These are phyloP conservation scores for Pseudocercospora ulei DNA, from an alignment of 2,329 filamentous ascomycete species.

Conservation along the genomic window DNA sequence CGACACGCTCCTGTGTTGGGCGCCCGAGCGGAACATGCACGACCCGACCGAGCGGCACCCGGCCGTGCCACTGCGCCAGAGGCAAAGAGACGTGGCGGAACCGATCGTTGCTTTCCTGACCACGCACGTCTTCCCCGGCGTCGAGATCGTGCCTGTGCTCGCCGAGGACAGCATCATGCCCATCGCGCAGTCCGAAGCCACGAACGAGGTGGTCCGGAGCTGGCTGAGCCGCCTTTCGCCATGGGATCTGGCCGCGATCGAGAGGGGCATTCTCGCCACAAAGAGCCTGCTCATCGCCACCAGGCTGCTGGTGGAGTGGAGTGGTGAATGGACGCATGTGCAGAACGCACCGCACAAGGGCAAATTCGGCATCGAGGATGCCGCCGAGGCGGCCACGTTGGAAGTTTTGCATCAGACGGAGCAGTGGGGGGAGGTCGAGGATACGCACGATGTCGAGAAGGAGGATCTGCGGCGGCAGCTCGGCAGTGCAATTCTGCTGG, in stretches of 20 bases:
- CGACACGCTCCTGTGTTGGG: conserved; percentile 89
- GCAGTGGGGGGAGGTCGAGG: conserved; percentile 93
- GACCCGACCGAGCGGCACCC: conserved; percentile 32
- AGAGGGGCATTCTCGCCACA: conserved; percentile 70
- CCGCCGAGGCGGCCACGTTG: conserved; percentile 63
- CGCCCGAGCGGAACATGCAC: conserved; percentile 47
- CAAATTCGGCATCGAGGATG: conserved; percentile 72
- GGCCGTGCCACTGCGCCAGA: conserved; percentile 49
- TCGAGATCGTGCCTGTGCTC: conserved; percentile 71
- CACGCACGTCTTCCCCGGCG: conserved; percentile 69
- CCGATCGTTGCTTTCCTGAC: conserved; percentile 64
- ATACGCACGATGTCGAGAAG: conserved; percentile 92
- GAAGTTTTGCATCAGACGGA: conserved; percentile 86
- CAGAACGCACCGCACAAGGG: conserved; percentile 37
- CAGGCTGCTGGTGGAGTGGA: conserved; percentile 78
- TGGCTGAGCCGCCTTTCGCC: conserved; percentile 65
- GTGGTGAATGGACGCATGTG: conserved; percentile 54
- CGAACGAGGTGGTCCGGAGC: conserved; percentile 63
- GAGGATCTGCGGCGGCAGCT: conserved; percentile 82
- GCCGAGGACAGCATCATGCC: conserved; percentile 68
- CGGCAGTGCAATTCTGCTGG: conserved; percentile 73
- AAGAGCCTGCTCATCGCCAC: conserved; percentile 76
- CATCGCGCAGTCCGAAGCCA: conserved; percentile 59
- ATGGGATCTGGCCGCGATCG: conserved; percentile 78
- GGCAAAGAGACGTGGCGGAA: conserved; percentile 60